Evolutionary conservation across 768 basidiomycete genomes (phyloP).

Genomic region (Thelephora ganbajun): DNA sequence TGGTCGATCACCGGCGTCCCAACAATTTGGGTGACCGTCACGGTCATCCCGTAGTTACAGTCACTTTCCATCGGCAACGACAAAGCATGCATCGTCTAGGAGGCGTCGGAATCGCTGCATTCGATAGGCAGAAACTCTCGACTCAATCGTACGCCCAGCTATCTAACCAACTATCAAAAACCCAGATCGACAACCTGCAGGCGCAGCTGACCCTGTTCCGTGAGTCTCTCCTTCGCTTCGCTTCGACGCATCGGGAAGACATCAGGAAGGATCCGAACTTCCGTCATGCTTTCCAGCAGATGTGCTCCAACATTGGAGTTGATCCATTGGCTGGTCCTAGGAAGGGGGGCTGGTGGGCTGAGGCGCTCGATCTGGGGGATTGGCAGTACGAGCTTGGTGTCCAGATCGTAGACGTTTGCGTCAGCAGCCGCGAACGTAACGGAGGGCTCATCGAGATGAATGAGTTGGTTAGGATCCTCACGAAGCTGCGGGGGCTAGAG

Average conservation of each 20-base stretch:
- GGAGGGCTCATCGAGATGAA: slow-evolving; percentile 86
- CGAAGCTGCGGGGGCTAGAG: slow-evolving; percentile 55
- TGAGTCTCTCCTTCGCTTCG: slow-evolving; percentile 65
- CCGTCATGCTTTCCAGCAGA: slow-evolving; percentile 84
- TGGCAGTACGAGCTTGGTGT: slow-evolving; percentile 96
- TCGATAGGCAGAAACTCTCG: slow-evolving; percentile 77
- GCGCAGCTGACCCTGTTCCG: slow-evolving; percentile 78
- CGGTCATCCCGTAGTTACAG: not conserved
- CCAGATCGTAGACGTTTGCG: slow-evolving; percentile 87
- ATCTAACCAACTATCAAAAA: slow-evolving; percentile 60
- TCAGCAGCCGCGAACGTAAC: slow-evolving; percentile 77
- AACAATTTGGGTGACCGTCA: too few relatives aligned
- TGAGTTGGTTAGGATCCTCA: slow-evolving; percentile 71
- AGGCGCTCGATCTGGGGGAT: slow-evolving; percentile 76
- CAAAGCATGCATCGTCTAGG: slow-evolving; percentile 51
- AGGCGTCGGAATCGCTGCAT: slow-evolving; percentile 79
- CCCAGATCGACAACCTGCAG: slow-evolving; percentile 68
- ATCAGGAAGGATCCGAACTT: slow-evolving; percentile 80
- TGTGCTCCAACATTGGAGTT: slow-evolving; percentile 91
- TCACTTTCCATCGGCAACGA: not conserved
- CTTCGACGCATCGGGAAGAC: slow-evolving; percentile 66
- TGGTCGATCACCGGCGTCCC: too few relatives aligned
- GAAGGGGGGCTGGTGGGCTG: slow-evolving; percentile 86
- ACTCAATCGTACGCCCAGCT: slow-evolving; percentile 71
- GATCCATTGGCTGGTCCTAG: slow-evolving; percentile 84